A percentile compares a stretch with the other conserved stretches of the same genome.
phyloP scores from a whole-genome alignment of 768 basidiomycete genomes.

The Calocera viscosa region DNA sequence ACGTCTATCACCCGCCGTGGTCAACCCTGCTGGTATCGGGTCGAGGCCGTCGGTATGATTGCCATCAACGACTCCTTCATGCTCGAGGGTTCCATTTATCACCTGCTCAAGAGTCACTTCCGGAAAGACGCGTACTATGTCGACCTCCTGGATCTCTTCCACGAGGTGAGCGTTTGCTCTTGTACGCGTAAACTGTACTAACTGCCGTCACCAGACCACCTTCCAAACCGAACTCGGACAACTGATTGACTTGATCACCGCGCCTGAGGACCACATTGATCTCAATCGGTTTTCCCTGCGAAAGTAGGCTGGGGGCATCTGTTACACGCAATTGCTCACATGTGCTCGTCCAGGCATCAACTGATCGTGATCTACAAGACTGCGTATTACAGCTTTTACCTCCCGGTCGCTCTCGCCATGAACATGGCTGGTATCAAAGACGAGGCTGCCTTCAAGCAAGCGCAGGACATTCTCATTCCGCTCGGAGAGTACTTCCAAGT shows the following conservation, averaged over 20 bases:
- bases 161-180: conserved; percentile 42
- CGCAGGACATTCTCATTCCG: conserved; percentile 71
- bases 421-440: conserved; percentile 52
- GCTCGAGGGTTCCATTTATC: conserved; percentile 89
- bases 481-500: conserved; percentile 98
- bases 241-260: conserved; percentile 89
- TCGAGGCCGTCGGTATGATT: conserved; percentile 58
- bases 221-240: conserved; percentile 96
- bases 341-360: conserved; percentile 46
- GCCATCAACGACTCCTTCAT: conserved; percentile 96
- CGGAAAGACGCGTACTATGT: conserved; percentile 67
- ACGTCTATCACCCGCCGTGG: conserved; percentile 80
- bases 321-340: neutral
- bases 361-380: conserved; percentile 97
- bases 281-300: conserved; percentile 75
- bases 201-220: conserved; percentile 32
- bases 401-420: conserved; percentile 92
- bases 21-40: conserved; percentile 88
- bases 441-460: conserved; percentile 52
- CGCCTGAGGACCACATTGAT: conserved; percentile 81
- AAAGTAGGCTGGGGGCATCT: conserved; percentile 38
- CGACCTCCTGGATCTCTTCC: conserved; percentile 82
- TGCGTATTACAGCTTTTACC: conserved; percentile 95
- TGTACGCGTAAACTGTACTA: neutral
- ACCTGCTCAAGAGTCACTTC: conserved; percentile 79